Base-by-base conservation (phyloP, 2,329 filamentous ascomycete species). In the Aspergillus fumigatiaffinis region DNA sequence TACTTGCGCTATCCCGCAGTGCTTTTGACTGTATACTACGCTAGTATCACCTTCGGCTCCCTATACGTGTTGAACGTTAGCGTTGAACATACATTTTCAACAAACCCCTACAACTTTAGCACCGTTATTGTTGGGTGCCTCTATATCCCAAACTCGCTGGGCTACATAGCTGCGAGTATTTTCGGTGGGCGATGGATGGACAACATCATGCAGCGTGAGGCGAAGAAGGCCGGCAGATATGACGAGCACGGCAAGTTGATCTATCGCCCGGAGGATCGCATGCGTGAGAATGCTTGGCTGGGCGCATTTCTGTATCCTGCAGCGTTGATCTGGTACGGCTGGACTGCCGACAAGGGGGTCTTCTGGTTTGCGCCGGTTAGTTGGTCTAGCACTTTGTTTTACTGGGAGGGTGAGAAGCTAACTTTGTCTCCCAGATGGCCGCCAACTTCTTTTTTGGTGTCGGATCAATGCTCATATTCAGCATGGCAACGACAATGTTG, bases 251-350 rank as follows among this genome's bases (percentile, higher is more conserved):
- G 89, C 14, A 82, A 81, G 57, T 77, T 91, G 21, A 76, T 90
- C 9, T 88, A 85, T 67, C 78, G 85, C 2, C 91, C 91, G 0
- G 91, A 94, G 73, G 91, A 95, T 71, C 83, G 91, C 12, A 90
- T 94, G 84, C 81, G 87, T 47, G 88, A 93, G 69, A 94, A 95
- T 68, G 88, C 88, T 2, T 93, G 87, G 87, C 73, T 92, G 0
- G 88, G 87, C 3, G 87, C 87, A 0, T 77, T 85, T 3, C 64
- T 92, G 49, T 92, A 89, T 64, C 91, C 91, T 0, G 79, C 80
- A 0, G 87, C 86, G 0, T 72, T 94, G 58, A 77, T 94, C 28
- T 86, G 87, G 78, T 94, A 90, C 68, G 91, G 91, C 3, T 95
- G 91, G 90, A 83, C 85, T 0, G 81, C 84, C 0, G 76, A 87